These are phyloP conservation scores for Geotrichum australiense DNA, from an alignment of 1,139 yeast genomes.

Conservation along the genomic window DNA sequence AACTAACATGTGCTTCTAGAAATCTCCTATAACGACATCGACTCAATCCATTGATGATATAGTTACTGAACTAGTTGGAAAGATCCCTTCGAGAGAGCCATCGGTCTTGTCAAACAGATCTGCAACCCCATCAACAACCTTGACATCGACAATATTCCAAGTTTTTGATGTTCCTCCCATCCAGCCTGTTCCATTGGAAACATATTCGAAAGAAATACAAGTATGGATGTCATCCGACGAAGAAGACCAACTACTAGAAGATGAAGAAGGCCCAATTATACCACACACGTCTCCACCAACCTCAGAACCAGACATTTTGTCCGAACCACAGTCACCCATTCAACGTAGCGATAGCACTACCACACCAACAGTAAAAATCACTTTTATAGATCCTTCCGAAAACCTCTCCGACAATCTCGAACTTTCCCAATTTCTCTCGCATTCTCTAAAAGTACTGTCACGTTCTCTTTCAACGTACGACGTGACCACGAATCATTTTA, in stretches of 20 bases:
- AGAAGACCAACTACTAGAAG: too few relatives aligned
- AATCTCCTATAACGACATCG: slow-evolving; percentile 7
- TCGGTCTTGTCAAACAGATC: slow-evolving; percentile 13
- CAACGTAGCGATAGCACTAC: too few relatives aligned
- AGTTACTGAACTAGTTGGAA: slow-evolving; percentile 23
- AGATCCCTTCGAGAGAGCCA: slow-evolving; percentile 11
- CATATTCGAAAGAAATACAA: slow-evolving; percentile 29
- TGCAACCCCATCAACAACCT: slow-evolving; percentile 3
- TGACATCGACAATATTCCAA: slow-evolving; percentile 6
- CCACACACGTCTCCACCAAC: too few relatives aligned
- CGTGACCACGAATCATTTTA: slow-evolving; percentile 23
- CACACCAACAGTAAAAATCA: too few relatives aligned
- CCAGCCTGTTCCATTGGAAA: slow-evolving; percentile 16
- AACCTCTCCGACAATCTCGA: too few relatives aligned
- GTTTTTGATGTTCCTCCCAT: slow-evolving; percentile 13
- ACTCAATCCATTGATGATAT: slow-evolving; percentile 22
- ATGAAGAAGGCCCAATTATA: too few relatives aligned
- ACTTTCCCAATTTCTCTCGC: slow-evolving; percentile 31
- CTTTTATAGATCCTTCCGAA: too few relatives aligned
- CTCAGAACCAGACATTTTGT: too few relatives aligned
- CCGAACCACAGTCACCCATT: too few relatives aligned
- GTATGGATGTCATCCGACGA: too few relatives aligned
- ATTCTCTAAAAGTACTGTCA: slow-evolving; percentile 38
- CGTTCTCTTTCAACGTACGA: slow-evolving; percentile 36
- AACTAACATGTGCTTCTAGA: slow-evolving; percentile 4